phyloP scores from a whole-genome alignment of 2,329 filamentous ascomycete genomes.

The Trichoderma asperellum region DNA sequence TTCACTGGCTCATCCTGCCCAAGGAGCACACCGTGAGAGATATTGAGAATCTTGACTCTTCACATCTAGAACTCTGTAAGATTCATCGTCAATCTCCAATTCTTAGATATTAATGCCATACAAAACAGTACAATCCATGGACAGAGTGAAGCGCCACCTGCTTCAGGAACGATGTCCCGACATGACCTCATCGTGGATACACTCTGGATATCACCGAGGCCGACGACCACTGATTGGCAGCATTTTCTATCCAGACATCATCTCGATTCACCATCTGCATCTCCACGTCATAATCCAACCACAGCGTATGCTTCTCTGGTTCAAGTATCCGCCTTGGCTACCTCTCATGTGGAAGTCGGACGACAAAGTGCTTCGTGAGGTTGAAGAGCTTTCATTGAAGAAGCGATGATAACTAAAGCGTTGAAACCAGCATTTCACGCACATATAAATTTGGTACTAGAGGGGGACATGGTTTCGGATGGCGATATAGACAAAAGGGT shows the following conservation, averaged over 20 bases:
- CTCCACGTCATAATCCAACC: constrained; percentile 29
- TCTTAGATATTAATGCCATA: neutral
- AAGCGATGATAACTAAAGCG: neutral
- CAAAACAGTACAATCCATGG: constrained; percentile 5
- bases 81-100: neutral
- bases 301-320: neutral
- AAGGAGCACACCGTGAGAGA: neutral
- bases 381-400: neutral
- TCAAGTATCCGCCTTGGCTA: constrained; percentile 29
- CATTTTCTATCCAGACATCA: constrained; percentile 21
- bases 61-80: neutral
- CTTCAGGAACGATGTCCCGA: neutral
- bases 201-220: constrained; percentile 21
- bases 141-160: neutral
- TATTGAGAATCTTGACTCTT: neutral
- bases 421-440: neutral
- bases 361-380: constrained; percentile 32
- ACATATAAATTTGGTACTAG: neutral
- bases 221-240: neutral
- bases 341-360: constrained; percentile 30
- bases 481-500: neutral
- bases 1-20: constrained; percentile 16
- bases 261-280: constrained; percentile 29
- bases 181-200: neutral
- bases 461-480: neutral